Evolutionary conservation across 441 rosid genomes (phyloP).

Genomic region (Euphorbia corollata): DNA sequence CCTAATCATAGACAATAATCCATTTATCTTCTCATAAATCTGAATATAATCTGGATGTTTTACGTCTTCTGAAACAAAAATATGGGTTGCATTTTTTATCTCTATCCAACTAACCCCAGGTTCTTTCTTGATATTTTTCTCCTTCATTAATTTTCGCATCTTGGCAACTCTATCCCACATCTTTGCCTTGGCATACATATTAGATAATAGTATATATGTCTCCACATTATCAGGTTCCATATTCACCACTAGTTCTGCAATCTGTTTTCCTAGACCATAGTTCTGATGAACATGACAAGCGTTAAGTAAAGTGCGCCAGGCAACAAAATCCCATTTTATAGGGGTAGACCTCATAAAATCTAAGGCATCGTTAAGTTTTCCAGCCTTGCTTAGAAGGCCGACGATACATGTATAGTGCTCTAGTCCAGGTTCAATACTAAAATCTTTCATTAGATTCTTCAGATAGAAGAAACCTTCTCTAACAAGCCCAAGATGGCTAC

Average conservation of each 20-base stretch:
- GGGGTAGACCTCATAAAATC: constrained; percentile 57
- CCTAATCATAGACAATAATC: constrained; percentile 50
- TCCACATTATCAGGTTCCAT: constrained; percentile 59
- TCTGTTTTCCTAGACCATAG: constrained; percentile 43
- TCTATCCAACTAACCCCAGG: constrained; percentile 91
- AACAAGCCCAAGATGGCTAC: constrained; percentile 58
- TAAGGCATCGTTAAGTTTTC: constrained; percentile 54
- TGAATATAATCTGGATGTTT: constrained; percentile 48
- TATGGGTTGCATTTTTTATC: constrained; percentile 39
- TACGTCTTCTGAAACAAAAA: constrained; percentile 58
- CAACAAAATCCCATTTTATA: constrained; percentile 61
- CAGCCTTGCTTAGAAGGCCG: constrained; percentile 67
- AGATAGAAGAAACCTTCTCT: constrained; percentile 54
- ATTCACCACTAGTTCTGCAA: constrained; percentile 41
- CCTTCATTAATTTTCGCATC: constrained; percentile 58
- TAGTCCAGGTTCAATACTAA: constrained; percentile 50
- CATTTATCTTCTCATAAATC: constrained; percentile 49
- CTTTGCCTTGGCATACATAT: constrained; percentile 58
- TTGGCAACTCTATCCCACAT: constrained; percentile 65
- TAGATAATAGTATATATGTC: constrained; percentile 47
- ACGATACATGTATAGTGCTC: constrained; percentile 72
- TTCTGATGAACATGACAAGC: constrained; percentile 58
- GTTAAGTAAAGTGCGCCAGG: constrained; percentile 64
- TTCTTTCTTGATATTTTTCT: constrained; percentile 64
- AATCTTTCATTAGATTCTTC: constrained; percentile 43